These are phyloP conservation scores for Davidsoniella eucalypti DNA, from an alignment of 2,329 filamentous ascomycete genomes.

Conservation along the genomic window DNA sequence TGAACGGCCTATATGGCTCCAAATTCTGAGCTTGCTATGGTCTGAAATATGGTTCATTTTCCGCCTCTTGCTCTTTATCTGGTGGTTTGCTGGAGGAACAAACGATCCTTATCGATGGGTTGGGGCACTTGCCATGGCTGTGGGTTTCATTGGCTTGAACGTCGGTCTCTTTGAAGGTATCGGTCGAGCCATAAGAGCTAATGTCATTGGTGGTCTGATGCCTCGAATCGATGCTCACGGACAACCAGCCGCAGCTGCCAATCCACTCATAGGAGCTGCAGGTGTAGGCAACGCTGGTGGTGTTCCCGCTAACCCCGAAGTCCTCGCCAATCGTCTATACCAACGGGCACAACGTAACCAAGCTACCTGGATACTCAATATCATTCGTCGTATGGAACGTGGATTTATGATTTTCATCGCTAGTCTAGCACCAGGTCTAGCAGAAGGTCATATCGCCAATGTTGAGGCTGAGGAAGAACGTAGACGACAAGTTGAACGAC, in stretches of 20 bases:
- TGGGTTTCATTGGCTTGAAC: slow-evolving; percentile 41
- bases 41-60: slow-evolving; percentile 47
- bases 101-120: slow-evolving; percentile 44
- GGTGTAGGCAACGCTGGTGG: not conserved
- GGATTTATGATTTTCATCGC: slow-evolving; percentile 46
- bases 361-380: slow-evolving; percentile 31
- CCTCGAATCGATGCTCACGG: slow-evolving; percentile 24
- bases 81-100: slow-evolving; percentile 45
- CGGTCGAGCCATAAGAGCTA: slow-evolving; percentile 39
- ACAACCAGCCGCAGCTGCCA: slow-evolving; percentile 17
- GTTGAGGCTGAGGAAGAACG: slow-evolving; percentile 36
- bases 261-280: slow-evolving; percentile 18
- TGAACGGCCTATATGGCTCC: slow-evolving; percentile 15
- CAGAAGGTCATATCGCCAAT: slow-evolving; percentile 46
- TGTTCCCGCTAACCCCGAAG: slow-evolving; percentile 22
- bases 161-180: slow-evolving; percentile 37
- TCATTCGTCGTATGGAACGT: slow-evolving; percentile 30
- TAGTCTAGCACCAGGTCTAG: slow-evolving; percentile 48
- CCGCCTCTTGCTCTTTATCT: slow-evolving; percentile 42
- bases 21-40: slow-evolving; percentile 29
- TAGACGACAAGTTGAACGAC: slow-evolving; percentile 24
- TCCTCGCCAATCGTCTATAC: slow-evolving; percentile 37
- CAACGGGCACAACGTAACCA: slow-evolving; percentile 29
- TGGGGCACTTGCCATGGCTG: slow-evolving; percentile 35
- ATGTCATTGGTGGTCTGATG: slow-evolving; percentile 39